These are phyloP conservation scores for Fusarium sp. DNA, from an alignment of 2,329 filamentous ascomycete species.

Conservation along the genomic window DNA sequence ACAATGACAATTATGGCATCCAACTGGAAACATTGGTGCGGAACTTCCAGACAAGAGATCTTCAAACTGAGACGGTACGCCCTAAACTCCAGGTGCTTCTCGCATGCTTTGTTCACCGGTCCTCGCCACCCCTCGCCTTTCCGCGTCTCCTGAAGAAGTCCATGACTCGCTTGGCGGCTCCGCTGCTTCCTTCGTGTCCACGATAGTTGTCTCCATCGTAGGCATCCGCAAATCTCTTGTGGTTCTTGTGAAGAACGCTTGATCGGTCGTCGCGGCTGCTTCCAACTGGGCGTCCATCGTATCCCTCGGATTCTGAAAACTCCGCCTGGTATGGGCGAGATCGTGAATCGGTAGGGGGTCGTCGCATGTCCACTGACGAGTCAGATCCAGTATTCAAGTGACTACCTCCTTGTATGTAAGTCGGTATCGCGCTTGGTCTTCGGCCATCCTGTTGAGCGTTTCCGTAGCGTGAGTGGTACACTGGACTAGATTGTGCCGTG, in stretches of 20 bases:
- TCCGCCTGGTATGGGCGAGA: slow-evolving; percentile 59
- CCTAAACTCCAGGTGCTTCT: slow-evolving; percentile 40
- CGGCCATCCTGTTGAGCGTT: slow-evolving; percentile 55
- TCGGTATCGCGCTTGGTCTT: slow-evolving; percentile 57
- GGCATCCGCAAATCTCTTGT: slow-evolving; percentile 87
- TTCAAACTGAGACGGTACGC: slow-evolving; percentile 41
- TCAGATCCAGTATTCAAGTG: slow-evolving; percentile 64
- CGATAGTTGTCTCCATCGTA: slow-evolving; percentile 79
- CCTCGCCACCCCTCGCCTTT: slow-evolving; percentile 73
- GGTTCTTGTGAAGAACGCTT: slow-evolving; percentile 82
- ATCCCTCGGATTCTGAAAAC: slow-evolving; percentile 57
- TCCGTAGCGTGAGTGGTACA: slow-evolving; percentile 57
- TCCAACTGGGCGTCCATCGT: slow-evolving; percentile 54
- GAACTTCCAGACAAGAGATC: slow-evolving; percentile 40
- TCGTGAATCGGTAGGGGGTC: slow-evolving; percentile 53
- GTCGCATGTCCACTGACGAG: slow-evolving; percentile 62
- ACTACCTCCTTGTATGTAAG: slow-evolving; percentile 58
- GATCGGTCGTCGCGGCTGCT: slow-evolving; percentile 56
- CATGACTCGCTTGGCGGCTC: slow-evolving; percentile 93
- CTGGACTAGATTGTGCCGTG: slow-evolving; percentile 50
- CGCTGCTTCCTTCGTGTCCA: slow-evolving; percentile 83
- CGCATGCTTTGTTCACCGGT: slow-evolving; percentile 55
- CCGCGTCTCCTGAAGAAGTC: slow-evolving; percentile 94
- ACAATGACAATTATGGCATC: slow-evolving; percentile 45
- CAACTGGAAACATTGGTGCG: slow-evolving; percentile 41